These are phyloP conservation scores for Sporisorium sorghi DNA, from an alignment of 1,284 basidiomycete species.

Conservation along the genomic window DNA sequence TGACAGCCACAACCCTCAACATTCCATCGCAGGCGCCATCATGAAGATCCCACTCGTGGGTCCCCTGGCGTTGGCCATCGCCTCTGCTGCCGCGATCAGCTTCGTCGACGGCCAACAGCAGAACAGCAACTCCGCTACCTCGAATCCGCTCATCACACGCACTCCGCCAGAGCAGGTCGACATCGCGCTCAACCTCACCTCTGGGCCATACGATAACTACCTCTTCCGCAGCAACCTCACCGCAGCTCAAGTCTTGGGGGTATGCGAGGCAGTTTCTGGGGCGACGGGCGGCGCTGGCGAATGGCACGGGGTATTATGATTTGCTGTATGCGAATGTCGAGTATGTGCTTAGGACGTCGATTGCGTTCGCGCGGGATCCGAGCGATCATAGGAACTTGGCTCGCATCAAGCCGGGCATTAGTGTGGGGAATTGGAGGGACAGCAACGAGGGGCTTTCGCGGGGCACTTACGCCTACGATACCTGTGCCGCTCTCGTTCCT, in stretches of 20 bases:
- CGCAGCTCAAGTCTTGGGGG: slow-evolving; percentile 70
- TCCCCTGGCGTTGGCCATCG: slow-evolving; percentile 9
- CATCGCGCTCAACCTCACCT: slow-evolving; percentile 36
- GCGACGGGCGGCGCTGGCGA: slow-evolving; percentile 69
- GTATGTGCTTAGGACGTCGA: slow-evolving; percentile 66
- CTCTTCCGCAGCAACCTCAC: slow-evolving; percentile 71
- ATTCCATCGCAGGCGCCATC: slow-evolving; percentile 30
- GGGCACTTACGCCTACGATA: slow-evolving; percentile 73
- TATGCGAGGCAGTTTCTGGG: slow-evolving; percentile 56
- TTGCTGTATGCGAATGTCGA: slow-evolving; percentile 69
- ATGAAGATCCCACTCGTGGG: slow-evolving; percentile 35
- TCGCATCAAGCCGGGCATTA: slow-evolving; percentile 69
- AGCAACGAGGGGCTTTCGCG: slow-evolving; percentile 73
- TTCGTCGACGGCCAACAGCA: slow-evolving; percentile 22
- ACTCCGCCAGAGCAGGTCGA: slow-evolving; percentile 29
- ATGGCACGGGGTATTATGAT: slow-evolving; percentile 69
- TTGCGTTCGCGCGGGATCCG: slow-evolving; percentile 69
- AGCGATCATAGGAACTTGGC: slow-evolving; percentile 63
- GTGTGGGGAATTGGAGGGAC: slow-evolving; percentile 74
- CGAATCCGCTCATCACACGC: slow-evolving; percentile 37
- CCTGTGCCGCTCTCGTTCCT: slow-evolving; percentile 73
- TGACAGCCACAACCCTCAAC: background rate
- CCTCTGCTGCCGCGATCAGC: slow-evolving; percentile 1
- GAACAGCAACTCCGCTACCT: slow-evolving; percentile 6
- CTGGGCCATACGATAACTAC: slow-evolving; percentile 70